These are phyloP conservation scores for Globisporangium middletonii DNA, from an alignment of 352 stramenopile species.

Conservation along the genomic window DNA sequence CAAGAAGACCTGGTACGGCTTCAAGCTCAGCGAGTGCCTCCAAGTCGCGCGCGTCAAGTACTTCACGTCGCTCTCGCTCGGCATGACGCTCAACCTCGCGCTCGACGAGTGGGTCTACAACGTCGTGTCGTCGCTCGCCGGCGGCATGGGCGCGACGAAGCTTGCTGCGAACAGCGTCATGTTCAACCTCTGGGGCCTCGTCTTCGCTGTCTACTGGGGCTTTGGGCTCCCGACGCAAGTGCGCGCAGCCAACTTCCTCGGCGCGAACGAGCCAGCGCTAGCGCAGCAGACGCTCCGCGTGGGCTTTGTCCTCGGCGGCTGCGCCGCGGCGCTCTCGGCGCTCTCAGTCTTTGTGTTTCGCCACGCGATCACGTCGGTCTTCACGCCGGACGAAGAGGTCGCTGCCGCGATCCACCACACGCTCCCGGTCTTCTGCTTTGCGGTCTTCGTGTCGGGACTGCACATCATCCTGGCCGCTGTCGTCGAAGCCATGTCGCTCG, in stretches of 20 bases:
- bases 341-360: slow-evolving; percentile 46
- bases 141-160: slow-evolving; percentile 48
- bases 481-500: slow-evolving; percentile 75
- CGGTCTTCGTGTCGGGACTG: slow-evolving; percentile 67
- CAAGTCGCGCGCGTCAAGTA: slow-evolving; percentile 57
- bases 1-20: slow-evolving; percentile 74
- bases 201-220: slow-evolving; percentile 83
- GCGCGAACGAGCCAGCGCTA: slow-evolving; percentile 48
- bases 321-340: slow-evolving; percentile 48
- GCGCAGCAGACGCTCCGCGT: slow-evolving; percentile 55
- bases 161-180: slow-evolving; percentile 78
- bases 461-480: slow-evolving; percentile 76
- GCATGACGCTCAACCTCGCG: slow-evolving; percentile 74
- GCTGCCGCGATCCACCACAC: slow-evolving; percentile 39
- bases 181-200: slow-evolving; percentile 77
- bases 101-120: slow-evolving; percentile 83
- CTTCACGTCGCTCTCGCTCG: slow-evolving; percentile 57
- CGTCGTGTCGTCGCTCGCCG: slow-evolving; percentile 63
- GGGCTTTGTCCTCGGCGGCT: slow-evolving; percentile 56
- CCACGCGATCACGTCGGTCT: slow-evolving; percentile 40
- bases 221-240: slow-evolving; percentile 79
- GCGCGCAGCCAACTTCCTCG: slow-evolving; percentile 66
- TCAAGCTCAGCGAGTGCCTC: slow-evolving; percentile 43
- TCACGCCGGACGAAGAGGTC: slow-evolving; percentile 60
- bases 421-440: slow-evolving; percentile 64